phyloP scores from a whole-genome alignment of 1,139 yeast species.

The Yamadazyma diospyri region DNA sequence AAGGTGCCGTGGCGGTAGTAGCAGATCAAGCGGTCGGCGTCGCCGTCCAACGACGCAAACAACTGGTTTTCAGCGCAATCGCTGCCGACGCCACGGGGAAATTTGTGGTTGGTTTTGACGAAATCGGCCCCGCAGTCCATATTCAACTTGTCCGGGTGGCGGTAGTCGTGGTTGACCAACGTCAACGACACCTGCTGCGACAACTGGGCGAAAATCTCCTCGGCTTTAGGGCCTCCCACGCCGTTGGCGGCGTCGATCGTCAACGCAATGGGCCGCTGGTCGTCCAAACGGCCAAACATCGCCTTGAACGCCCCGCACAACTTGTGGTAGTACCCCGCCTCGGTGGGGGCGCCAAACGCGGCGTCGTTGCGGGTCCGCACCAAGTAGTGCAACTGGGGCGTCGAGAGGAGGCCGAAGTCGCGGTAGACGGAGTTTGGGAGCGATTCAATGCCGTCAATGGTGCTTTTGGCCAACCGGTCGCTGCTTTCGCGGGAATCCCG shows the following conservation, averaged over 20 bases:
- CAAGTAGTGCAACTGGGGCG: conserved; percentile 92
- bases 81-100: conserved; percentile 57
- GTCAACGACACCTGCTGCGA: conserved; percentile 35
- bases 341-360: conserved; percentile 60
- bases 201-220: conserved; percentile 45
- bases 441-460: conserved; percentile 64
- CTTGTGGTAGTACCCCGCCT: conserved; percentile 69
- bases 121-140: conserved; percentile 91
- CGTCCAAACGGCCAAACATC: conserved; percentile 25
- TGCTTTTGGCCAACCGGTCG: conserved; percentile 55
- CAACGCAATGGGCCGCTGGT: conserved; percentile 36
- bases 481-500: conserved; percentile 81
- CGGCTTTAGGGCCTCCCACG: conserved; percentile 81
- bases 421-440: conserved; percentile 40
- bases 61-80: conserved; percentile 41
- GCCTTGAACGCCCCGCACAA: conserved; percentile 41
- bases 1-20: conserved; percentile 62
- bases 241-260: conserved; percentile 93
- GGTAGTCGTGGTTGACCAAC: conserved; percentile 59
- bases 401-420: conserved; percentile 74
- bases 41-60: conserved; percentile 92
- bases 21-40: conserved; percentile 91
- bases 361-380: conserved; percentile 69
- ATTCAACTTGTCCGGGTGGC: conserved; percentile 60
- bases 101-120: conserved; percentile 82